Base-by-base conservation (phyloP, 345 rosid species). In the Hibiscus trionum region DNA sequence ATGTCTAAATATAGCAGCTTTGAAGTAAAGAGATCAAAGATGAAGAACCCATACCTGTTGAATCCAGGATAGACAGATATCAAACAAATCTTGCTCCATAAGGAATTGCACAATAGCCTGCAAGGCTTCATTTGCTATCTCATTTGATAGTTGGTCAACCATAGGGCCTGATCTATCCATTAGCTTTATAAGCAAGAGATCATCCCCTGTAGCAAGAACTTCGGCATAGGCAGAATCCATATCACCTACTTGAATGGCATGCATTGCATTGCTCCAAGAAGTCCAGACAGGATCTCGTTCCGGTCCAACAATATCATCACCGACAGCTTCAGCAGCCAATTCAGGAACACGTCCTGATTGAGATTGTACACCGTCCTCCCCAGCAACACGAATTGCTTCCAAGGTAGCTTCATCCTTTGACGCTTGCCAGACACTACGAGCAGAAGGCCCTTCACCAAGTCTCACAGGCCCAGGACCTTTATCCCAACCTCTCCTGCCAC, bases 391-490 rank as follows among this genome's bases (percentile, higher is more conserved):
- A 74, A 96, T 96, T 66, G 99, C 99, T 85, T 95, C 98, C 78
- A 95, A 84, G 39, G 98, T 95, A 72, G 98, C 98, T 86, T 95
- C 99, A 61, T 95, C 98, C 78, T 90, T 92, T 70, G 99, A 95
- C 63, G 99, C 97, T 88, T 90, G 98, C 99, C 99, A 95, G 61
- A 90, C 98, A 82, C 98, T 87, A 87, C 99, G 85, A 53, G 99
- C 99, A 49, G 99, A 95, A 79, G 98, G 98, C 69, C 99, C 99
- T 78, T 96, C 99, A 21, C 99, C 98, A 47, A 88, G 86, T 75
- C 99, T 88, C 60, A 84, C 83, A 47, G 87, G 86, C 70, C 87
- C 95, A 57, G 83, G 80, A 61, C 80, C 90, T 76, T 93, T 93
- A 37, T 88, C 93, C 97, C 98, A 88, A 68, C 82, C 97, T 85